Evolutionary conservation across 2,329 filamentous ascomycete genomes (phyloP).

Genomic region (Microdochium bolleyi): DNA sequence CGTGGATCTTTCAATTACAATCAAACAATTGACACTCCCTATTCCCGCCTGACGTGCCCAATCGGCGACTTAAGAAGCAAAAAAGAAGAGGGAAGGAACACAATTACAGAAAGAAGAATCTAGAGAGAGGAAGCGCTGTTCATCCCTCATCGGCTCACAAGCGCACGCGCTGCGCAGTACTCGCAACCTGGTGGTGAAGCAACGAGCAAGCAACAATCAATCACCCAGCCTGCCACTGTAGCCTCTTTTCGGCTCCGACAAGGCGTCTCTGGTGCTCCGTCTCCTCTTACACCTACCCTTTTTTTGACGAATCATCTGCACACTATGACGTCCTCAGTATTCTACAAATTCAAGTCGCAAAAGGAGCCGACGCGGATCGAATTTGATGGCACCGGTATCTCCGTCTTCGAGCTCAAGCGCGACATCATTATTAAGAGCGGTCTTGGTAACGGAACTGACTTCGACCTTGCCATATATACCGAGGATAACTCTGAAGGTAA

Average conservation of each 20-base stretch:
- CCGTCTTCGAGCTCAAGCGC: constrained; percentile 96
- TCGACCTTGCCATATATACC: constrained; percentile 89
- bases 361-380: constrained; percentile 91
- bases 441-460: constrained; percentile 90
- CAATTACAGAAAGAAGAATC: constrained; percentile 5
- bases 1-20: constrained; percentile 24
- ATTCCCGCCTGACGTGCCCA: constrained; percentile 17
- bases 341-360: constrained; percentile 99
- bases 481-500: constrained; percentile 87
- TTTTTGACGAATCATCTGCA: constrained; percentile 4
- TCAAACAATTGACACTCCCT: constrained; percentile 25
- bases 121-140: constrained; percentile 11
- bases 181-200: neutral
- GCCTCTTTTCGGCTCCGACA: too few species aligned
- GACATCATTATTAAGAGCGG: constrained; percentile 95
- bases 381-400: constrained; percentile 96
- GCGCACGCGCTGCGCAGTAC: neutral
- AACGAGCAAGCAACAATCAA: neutral
- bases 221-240: too few species aligned
- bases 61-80: constrained; percentile 19
- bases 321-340: constrained; percentile 91
- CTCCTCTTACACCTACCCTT: neutral
- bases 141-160: neutral
- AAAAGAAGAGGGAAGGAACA: constrained; percentile 3
- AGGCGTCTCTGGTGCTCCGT: neutral